A percentile compares a stretch with the other conserved stretches of the same genome.
These are phyloP conservation scores for Ruellia speciosa DNA, from an alignment of 305 asterid species.

Conservation along the genomic window DNA sequence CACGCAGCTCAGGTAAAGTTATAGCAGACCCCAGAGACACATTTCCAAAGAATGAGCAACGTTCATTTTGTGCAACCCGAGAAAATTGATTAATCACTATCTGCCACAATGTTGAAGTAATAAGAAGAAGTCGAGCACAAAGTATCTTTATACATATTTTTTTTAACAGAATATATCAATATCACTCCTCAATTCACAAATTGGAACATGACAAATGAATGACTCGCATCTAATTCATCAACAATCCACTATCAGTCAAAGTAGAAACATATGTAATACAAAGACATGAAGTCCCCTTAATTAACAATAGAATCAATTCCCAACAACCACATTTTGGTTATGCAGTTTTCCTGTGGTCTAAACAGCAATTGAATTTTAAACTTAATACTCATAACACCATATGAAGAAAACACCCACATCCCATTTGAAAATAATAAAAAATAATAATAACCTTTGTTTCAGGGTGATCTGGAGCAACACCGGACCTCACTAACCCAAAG, in stretches of 20 bases:
- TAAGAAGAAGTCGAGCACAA: background rate
- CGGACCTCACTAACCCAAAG: constrained; percentile 85
- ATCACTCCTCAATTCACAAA: constrained; percentile 11
- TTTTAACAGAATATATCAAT: background rate
- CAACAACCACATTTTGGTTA: background rate
- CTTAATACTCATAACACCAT: too few relatives aligned
- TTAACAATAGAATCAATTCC: background rate
- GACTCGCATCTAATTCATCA: background rate
- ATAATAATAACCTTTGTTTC: constrained; percentile 66
- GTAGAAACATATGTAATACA: background rate
- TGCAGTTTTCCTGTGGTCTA: too few relatives aligned
- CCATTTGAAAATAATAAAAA: background rate
- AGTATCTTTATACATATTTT: background rate
- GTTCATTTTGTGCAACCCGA: constrained; percentile 60
- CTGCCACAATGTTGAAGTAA: constrained; percentile 45
- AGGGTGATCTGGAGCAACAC: constrained; percentile 95
- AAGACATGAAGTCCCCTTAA: background rate
- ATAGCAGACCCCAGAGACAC: constrained; percentile 71
- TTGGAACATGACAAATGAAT: constrained; percentile 2
- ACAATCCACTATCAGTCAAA: constrained; percentile 7
- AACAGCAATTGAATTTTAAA: too few relatives aligned
- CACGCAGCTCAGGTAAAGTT: constrained; percentile 71
- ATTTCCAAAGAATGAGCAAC: constrained; percentile 82
- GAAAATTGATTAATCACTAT: constrained; percentile 80
- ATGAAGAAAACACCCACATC: background rate